phyloP scores from a whole-genome alignment of 225 moss, liverwort and hornwort genomes.

The Lunularia cruciata region DNA sequence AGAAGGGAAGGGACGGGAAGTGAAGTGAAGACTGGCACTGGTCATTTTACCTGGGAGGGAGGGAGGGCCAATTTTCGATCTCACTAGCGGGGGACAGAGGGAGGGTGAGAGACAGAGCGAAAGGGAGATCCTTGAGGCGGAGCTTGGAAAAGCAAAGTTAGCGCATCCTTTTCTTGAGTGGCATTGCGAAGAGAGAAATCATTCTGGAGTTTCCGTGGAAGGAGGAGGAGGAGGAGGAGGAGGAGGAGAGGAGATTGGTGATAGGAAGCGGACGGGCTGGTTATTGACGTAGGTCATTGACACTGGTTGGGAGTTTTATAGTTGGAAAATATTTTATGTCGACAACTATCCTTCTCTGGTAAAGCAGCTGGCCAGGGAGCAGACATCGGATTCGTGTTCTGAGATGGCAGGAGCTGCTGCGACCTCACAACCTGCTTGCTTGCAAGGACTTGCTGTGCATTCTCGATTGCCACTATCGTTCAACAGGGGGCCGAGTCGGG shows the following conservation, averaged over 20 bases:
- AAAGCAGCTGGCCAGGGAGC: conserved; percentile 19
- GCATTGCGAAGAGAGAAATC: background rate
- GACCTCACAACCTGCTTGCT: conserved; percentile 46
- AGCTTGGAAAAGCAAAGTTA: background rate
- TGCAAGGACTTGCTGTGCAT: conserved; percentile 31
- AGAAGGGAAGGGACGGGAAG: too few species aligned
- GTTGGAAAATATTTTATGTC: conserved; percentile 26
- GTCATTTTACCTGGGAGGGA: background rate
- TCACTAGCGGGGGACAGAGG: too few species aligned
- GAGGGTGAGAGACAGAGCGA: too few species aligned
- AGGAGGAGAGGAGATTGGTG: background rate
- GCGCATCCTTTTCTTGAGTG: background rate
- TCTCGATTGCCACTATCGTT: conserved; percentile 5
- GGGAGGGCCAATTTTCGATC: background rate
- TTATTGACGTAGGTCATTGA: conserved; percentile 8
- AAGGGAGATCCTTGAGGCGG: conserved; percentile 3
- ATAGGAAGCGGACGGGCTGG: background rate
- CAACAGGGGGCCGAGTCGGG: conserved; percentile 25
- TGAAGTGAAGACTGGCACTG: background rate
- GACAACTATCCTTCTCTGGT: conserved; percentile 17
- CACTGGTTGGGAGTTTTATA: background rate
- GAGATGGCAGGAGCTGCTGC: conserved; percentile 70
- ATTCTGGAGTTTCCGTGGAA: conserved; percentile 5
- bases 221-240: too few species aligned
- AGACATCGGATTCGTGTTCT: conserved; percentile 18